A percentile compares a stretch with the other conserved stretches of the same genome.
phyloP scores from a whole-genome alignment of 306 rosid species.

The Cicer bijugum region DNA sequence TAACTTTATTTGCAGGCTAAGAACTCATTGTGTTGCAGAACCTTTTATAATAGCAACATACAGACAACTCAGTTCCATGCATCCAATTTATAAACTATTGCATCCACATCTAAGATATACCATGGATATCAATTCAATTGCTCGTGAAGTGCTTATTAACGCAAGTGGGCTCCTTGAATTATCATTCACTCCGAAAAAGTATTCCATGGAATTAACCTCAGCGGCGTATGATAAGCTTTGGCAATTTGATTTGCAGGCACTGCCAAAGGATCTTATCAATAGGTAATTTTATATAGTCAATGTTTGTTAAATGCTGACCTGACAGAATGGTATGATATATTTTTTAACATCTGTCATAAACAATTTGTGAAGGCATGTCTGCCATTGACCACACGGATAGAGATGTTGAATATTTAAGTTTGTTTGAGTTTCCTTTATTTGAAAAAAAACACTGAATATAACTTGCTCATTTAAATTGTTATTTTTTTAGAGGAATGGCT shows the following conservation, averaged over 20 bases:
- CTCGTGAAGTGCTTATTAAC: slow-evolving; percentile 47
- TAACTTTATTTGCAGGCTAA: slow-evolving; percentile 45
- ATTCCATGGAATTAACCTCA: slow-evolving; percentile 54
- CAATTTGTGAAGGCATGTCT: too few species aligned
- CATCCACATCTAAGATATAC: slow-evolving; percentile 59
- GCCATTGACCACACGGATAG: too few species aligned
- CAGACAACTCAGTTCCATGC: slow-evolving; percentile 55
- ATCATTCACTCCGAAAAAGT: slow-evolving; percentile 42
- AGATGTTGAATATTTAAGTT: not conserved
- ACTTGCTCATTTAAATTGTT: not conserved
- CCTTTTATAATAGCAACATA: slow-evolving; percentile 55
- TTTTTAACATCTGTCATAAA: too few species aligned
- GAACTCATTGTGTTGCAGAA: slow-evolving; percentile 53
- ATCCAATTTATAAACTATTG: slow-evolving; percentile 50
- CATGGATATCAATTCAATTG: slow-evolving; percentile 50
- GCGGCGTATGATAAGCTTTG: slow-evolving; percentile 49
- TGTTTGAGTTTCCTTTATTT: not conserved
- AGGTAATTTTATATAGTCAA: slow-evolving; percentile 38
- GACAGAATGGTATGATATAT: too few species aligned
- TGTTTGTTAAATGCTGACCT: too few species aligned
- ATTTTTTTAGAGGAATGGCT: slow-evolving; percentile 51
- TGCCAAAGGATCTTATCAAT: slow-evolving; percentile 50
- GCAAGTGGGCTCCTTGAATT: slow-evolving; percentile 53
- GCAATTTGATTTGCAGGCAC: slow-evolving; percentile 54
- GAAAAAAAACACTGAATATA: not conserved